These are phyloP conservation scores for Prosopis cineraria DNA, from an alignment of 306 rosid genomes.

Conservation along the genomic window DNA sequence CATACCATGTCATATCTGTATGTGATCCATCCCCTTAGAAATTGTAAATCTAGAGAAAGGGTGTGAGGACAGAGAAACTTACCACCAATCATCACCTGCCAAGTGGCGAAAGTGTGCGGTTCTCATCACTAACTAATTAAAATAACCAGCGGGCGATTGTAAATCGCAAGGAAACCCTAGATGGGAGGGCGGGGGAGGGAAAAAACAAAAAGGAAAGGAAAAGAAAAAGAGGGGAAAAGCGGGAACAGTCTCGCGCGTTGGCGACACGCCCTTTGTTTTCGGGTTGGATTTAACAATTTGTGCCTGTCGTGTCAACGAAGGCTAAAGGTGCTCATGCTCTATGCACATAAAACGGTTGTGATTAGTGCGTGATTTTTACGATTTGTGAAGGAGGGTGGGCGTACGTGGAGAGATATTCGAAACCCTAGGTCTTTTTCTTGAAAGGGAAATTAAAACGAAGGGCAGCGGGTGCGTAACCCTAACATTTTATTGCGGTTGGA, in stretches of 20 bases:
- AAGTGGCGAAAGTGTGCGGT: slow-evolving; percentile 43
- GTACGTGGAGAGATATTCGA: slow-evolving; percentile 3
- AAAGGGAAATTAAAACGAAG: slow-evolving; percentile 30
- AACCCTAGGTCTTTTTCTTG: slow-evolving; percentile 58
- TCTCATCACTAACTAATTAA: slow-evolving; percentile 44
- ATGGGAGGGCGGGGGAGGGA: background rate
- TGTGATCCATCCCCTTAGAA: slow-evolving; percentile 25
- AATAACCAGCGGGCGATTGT: background rate
- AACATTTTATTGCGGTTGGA: background rate
- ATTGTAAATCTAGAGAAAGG: slow-evolving; percentile 24
- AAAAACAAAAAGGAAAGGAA: background rate
- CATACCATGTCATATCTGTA: slow-evolving; percentile 28
- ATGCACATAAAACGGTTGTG: slow-evolving; percentile 40
- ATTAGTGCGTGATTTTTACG: slow-evolving; percentile 48
- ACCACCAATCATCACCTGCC: background rate
- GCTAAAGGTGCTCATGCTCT: slow-evolving; percentile 49
- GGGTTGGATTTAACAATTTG: background rate
- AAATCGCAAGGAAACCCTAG: slow-evolving; percentile 59
- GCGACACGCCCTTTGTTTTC: slow-evolving; percentile 38
- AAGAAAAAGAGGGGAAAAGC: background rate
- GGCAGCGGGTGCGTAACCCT: slow-evolving; percentile 44
- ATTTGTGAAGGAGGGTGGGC: slow-evolving; percentile 20
- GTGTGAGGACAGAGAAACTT: background rate
- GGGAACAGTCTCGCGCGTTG: slow-evolving; percentile 29
- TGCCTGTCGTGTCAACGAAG: slow-evolving; percentile 57